Percentiles rank a stretch among this genome's conserved stretches.
Evolutionary conservation across 208 protist genomes (phyloP).

Genomic region (Trypanosoma platydactyli): DNA sequence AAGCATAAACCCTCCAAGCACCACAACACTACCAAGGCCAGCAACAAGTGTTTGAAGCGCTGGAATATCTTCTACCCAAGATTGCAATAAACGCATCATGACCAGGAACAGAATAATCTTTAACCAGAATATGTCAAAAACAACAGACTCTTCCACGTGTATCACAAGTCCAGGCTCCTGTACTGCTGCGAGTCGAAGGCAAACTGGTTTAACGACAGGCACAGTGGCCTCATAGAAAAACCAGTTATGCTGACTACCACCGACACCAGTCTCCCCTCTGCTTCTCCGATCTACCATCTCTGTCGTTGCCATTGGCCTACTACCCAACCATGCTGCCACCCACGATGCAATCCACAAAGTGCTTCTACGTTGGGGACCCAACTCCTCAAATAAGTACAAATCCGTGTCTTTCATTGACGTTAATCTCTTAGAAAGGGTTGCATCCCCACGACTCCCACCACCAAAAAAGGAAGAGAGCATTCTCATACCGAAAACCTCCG

Average conservation of each 20-base stretch:
- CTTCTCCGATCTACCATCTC: constrained; percentile 13
- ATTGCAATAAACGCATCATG: constrained; percentile 37
- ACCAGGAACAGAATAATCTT: constrained; percentile 35
- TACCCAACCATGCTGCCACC: constrained; percentile 28
- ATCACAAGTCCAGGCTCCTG: constrained; percentile 21
- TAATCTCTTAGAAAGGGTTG: not conserved
- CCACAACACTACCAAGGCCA: constrained; percentile 39
- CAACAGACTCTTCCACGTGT: constrained; percentile 34
- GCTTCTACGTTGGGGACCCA: constrained; percentile 23
- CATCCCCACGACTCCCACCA: not conserved
- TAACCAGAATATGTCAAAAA: constrained; percentile 56
- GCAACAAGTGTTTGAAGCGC: constrained; percentile 50
- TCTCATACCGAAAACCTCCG: not conserved
- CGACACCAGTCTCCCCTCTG: not conserved
- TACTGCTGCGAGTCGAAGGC: constrained; percentile 22
- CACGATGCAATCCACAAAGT: constrained; percentile 25
- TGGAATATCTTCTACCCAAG: constrained; percentile 41
- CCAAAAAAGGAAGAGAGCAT: constrained; percentile 1
- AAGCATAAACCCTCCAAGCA: constrained; percentile 36
- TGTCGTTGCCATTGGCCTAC: constrained; percentile 15
- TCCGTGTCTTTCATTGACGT: not conserved
- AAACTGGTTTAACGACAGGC: constrained; percentile 23
- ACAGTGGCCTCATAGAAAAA: constrained; percentile 22
- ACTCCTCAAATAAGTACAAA: constrained; percentile 27
- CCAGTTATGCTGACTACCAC: not conserved